Conservation (phyloP, 345 rosid genomes). For the Boechera divaricarpa region DNA sequence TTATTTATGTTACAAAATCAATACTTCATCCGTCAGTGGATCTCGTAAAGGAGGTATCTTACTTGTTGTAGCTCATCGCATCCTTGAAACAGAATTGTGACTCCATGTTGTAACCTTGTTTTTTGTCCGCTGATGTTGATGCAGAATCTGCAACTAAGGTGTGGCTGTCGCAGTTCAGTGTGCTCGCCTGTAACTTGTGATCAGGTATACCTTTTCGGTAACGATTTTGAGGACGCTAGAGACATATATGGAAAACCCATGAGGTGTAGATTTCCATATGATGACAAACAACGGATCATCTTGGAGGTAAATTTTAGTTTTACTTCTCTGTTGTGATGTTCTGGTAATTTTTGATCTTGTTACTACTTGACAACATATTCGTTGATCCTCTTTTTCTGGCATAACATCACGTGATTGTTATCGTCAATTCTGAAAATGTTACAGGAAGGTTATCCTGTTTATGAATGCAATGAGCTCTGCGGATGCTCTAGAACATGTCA, state of each 20-base stretch:
- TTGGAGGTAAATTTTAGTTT: constrained; percentile 67
- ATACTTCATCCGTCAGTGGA: constrained; percentile 57
- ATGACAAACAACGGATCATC: constrained; percentile 73
- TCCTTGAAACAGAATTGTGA: constrained; percentile 10
- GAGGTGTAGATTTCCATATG: constrained; percentile 83
- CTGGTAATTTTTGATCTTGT: neutral
- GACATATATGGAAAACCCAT: constrained; percentile 81
- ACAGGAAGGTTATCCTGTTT: constrained; percentile 98
- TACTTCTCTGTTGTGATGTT: constrained; percentile 5
- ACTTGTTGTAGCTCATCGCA: neutral
- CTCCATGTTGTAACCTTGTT: neutral
- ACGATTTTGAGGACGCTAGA: constrained; percentile 92
- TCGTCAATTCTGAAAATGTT: constrained; percentile 25
- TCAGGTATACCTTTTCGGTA: constrained; percentile 90
- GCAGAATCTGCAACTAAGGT: constrained; percentile 77
- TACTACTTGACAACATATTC: constrained; percentile 1
- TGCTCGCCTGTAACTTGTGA: constrained; percentile 81
- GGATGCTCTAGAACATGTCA: constrained; percentile 77
- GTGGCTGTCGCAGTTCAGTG: constrained; percentile 63
- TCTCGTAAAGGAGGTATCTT: constrained; percentile 66
- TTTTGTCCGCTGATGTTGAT: constrained; percentile 19
- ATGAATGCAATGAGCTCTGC: constrained; percentile 90
- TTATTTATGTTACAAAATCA: constrained; percentile 70
- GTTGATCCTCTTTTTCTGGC: constrained; percentile 1
- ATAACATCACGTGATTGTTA: constrained; percentile 3